Percentiles rank a stretch among this genome's conserved stretches.
Evolutionary conservation across 345 rosid genomes (phyloP).

Genomic region (Citrus hindsii): DNA sequence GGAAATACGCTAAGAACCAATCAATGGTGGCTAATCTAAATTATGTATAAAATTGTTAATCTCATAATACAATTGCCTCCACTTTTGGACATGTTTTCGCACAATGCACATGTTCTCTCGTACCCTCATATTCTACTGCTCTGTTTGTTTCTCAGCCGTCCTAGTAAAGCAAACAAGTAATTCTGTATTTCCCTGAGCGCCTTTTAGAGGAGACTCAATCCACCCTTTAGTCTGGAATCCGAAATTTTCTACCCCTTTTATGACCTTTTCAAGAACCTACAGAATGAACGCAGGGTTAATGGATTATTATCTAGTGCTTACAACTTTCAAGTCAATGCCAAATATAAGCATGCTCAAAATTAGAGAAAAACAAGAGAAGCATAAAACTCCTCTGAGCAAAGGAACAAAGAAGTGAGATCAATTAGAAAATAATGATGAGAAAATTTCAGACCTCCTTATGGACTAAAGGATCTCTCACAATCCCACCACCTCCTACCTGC

Average conservation of each 20-base stretch:
- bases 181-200: slow-evolving; percentile 88
- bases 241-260: slow-evolving; percentile 63
- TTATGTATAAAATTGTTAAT: no score
- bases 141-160: slow-evolving; percentile 25
- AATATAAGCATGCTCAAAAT: neutral
- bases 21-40: neutral
- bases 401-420: neutral
- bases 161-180: slow-evolving; percentile 72
- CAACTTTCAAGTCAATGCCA: neutral
- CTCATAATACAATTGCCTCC: neutral
- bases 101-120: neutral
- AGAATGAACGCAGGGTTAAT: neutral
- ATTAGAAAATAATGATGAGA: neutral
- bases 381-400: neutral
- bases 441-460: slow-evolving; percentile 68
- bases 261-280: slow-evolving; percentile 81
- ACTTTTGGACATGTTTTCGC: neutral
- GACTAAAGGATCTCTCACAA: slow-evolving; percentile 85
- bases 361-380: neutral
- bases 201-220: slow-evolving; percentile 91
- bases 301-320: neutral
- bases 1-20: neutral
- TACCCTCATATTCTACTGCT: neutral
- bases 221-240: slow-evolving; percentile 73
- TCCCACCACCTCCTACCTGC: slow-evolving; percentile 95